phyloP scores from a whole-genome alignment of 345 rosid genomes.

The Murraya koenigii region DNA sequence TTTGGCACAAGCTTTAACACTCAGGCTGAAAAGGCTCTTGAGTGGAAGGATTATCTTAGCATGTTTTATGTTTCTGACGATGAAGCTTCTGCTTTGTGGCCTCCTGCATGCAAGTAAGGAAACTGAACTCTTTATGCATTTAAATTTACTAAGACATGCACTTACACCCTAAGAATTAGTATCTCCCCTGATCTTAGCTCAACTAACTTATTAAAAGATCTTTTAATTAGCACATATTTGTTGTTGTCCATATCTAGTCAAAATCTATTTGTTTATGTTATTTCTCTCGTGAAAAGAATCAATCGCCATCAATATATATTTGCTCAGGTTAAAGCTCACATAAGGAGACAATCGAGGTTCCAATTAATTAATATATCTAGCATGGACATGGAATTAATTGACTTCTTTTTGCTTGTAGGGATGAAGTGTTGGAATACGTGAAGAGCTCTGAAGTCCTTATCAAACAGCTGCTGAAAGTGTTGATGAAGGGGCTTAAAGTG shows the following conservation, averaged over 20 bases:
- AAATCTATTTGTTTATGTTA: too few relatives aligned
- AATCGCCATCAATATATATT: too few relatives aligned
- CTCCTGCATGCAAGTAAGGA: slow-evolving; percentile 41
- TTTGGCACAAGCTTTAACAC: slow-evolving; percentile 46
- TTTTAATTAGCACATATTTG: too few relatives aligned
- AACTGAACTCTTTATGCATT: neutral
- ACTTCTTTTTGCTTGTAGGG: slow-evolving; percentile 13
- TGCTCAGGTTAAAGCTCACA: too few relatives aligned
- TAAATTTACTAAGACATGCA: neutral
- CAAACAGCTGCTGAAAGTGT: slow-evolving; percentile 32
- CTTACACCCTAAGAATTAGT: too few relatives aligned
- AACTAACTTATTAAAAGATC: too few relatives aligned
- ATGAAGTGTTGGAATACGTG: slow-evolving; percentile 44
- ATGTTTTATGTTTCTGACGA: slow-evolving; percentile 46
- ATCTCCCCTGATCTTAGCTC: too few relatives aligned
- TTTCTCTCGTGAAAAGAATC: too few relatives aligned
- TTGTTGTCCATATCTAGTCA: too few relatives aligned
- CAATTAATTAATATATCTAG: too few relatives aligned
- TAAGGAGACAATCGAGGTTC: too few relatives aligned
- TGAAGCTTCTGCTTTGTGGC: slow-evolving; percentile 45
- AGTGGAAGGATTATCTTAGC: slow-evolving; percentile 63
- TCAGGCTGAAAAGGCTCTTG: slow-evolving; percentile 43
- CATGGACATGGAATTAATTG: neutral
- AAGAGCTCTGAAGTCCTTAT: slow-evolving; percentile 37
- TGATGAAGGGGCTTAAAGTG: slow-evolving; percentile 39